phyloP scores from a whole-genome alignment of 305 asterid genomes.

The Fraxinus floribunda region DNA sequence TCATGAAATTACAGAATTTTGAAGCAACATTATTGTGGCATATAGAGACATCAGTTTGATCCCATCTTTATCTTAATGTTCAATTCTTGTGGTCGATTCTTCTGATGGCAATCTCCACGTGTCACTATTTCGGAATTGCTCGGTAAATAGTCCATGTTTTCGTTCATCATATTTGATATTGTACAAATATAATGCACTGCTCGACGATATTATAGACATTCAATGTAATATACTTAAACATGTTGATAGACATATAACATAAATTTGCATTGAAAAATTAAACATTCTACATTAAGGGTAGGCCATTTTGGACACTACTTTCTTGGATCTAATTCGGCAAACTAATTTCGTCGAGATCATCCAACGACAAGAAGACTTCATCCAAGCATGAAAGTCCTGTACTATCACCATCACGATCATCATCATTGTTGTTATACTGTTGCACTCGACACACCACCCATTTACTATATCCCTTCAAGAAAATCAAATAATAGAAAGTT shows the following conservation, averaged over 20 bases:
- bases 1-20: background rate
- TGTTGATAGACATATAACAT: background rate
- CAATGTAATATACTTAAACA: background rate
- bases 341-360: slow-evolving; percentile 55
- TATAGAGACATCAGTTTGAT: slow-evolving; percentile 10
- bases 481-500: background rate
- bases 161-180: background rate
- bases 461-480: slow-evolving; percentile 62
- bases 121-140: slow-evolving; percentile 25
- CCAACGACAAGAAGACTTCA: slow-evolving; percentile 53
- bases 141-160: slow-evolving; percentile 21
- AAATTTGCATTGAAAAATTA: background rate
- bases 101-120: slow-evolving; percentile 32
- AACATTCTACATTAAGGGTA: background rate
- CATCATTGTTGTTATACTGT: slow-evolving; percentile 45
- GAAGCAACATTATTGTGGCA: background rate
- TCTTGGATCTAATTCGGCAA: slow-evolving; percentile 28
- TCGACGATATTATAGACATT: background rate
- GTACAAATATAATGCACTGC: background rate
- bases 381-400: slow-evolving; percentile 54
- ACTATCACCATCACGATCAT: slow-evolving; percentile 47
- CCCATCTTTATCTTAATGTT: slow-evolving; percentile 26
- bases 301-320: background rate
- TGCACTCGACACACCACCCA: slow-evolving; percentile 96
- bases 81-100: slow-evolving; percentile 32